These are phyloP conservation scores for Neoconidiobolus thromboides DNA, from an alignment of 371 early-diverging fungal species.

Conservation along the genomic window DNA sequence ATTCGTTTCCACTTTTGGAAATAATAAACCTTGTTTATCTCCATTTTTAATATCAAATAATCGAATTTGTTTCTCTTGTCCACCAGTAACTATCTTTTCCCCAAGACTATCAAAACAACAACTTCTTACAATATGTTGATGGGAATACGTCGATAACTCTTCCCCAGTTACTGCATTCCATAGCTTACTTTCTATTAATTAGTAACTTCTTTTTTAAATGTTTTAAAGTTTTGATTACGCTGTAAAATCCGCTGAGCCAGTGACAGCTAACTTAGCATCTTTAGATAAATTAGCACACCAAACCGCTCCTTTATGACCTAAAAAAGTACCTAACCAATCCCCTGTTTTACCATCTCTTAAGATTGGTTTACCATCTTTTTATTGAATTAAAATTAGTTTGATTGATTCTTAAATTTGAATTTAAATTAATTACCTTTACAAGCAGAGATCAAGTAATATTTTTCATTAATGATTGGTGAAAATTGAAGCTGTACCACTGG, in stretches of 20 bases:
- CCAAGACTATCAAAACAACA: slow-evolving; percentile 52
- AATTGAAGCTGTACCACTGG: slow-evolving; percentile 75
- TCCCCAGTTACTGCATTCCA: slow-evolving; percentile 66
- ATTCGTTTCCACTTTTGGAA: slow-evolving; percentile 33
- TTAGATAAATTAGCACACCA: slow-evolving; percentile 66
- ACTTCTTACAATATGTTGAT: slow-evolving; percentile 63
- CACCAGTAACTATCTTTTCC: slow-evolving; percentile 54
- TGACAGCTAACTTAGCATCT: slow-evolving; percentile 56
- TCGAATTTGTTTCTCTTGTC: slow-evolving; percentile 53
- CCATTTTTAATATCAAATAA: slow-evolving; percentile 57
- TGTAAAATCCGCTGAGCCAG: slow-evolving; percentile 76
- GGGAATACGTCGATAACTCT: slow-evolving; percentile 40
- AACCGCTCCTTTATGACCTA: slow-evolving; percentile 77
- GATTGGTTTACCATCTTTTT: slow-evolving; percentile 65
- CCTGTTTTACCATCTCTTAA: slow-evolving; percentile 69
- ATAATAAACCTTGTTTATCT: slow-evolving; percentile 23
- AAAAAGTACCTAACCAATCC: slow-evolving; percentile 77
- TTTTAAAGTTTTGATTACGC: slow-evolving; percentile 20
- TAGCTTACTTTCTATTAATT: slow-evolving; percentile 28
- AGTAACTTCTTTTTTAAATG: background rate
- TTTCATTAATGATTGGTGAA: slow-evolving; percentile 39
- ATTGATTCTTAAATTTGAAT: background rate
- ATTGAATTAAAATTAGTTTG: background rate
- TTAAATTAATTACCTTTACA: slow-evolving; percentile 49
- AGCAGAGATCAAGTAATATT: slow-evolving; percentile 62